Conservation (phyloP, 345 rosid species). For the Sonneratia caseolaris region DNA sequence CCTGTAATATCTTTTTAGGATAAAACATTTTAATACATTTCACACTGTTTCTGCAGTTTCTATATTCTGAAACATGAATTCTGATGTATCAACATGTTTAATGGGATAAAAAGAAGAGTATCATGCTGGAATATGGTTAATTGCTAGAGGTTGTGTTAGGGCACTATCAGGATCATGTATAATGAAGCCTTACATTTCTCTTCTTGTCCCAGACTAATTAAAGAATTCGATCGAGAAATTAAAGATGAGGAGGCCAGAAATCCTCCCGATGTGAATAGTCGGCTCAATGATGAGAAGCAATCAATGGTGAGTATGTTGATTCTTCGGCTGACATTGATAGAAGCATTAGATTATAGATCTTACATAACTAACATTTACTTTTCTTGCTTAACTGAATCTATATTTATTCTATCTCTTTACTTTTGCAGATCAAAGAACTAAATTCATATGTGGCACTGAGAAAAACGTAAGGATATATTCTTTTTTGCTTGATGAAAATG, state of each 20-base stretch:
- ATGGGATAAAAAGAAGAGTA: background rate
- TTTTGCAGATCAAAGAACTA: slow-evolving; percentile 83
- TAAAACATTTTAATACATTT: background rate
- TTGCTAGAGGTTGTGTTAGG: background rate
- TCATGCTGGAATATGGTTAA: background rate
- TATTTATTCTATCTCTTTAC: slow-evolving; percentile 3
- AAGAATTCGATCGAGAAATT: slow-evolving; percentile 82
- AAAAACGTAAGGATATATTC: slow-evolving; percentile 59
- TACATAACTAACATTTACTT: background rate
- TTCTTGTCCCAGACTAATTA: slow-evolving; percentile 55
- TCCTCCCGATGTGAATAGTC: slow-evolving; percentile 76
- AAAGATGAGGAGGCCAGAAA: slow-evolving; percentile 74
- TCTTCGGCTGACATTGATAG: background rate
- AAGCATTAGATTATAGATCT: background rate
- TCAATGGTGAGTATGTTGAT: slow-evolving; percentile 57
- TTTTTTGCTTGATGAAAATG: slow-evolving; percentile 3
- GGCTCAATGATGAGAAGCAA: slow-evolving; percentile 92
- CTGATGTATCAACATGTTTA: background rate
- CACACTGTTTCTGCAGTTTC: background rate
- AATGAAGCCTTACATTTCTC: background rate
- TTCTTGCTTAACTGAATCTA: background rate
- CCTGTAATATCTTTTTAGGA: background rate
- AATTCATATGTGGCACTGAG: slow-evolving; percentile 86
- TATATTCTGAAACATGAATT: background rate
- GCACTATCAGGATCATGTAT: background rate